A percentile compares a stretch with the other conserved stretches of the same genome.
Conservation (phyloP, 768 basidiomycete species). For the Lentinula detonsa region DNA sequence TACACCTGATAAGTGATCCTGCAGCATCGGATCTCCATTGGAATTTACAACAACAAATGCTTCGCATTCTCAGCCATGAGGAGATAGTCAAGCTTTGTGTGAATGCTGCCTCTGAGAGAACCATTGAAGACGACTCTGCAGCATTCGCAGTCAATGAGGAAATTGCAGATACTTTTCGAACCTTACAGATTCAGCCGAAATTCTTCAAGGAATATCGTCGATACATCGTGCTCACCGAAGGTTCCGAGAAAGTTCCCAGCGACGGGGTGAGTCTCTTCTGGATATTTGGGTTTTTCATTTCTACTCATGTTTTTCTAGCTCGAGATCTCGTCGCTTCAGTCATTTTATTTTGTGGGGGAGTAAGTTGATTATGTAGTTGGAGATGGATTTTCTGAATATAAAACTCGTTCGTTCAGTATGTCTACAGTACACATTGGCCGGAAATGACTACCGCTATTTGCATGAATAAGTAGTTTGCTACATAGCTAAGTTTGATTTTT, state of each 20-base stretch:
- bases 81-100: conserved; percentile 40
- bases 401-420: too few relatives aligned
- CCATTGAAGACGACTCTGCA: conserved; percentile 26
- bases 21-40: not conserved
- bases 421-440: too few relatives aligned
- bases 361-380: conserved; percentile 4
- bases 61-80: conserved; percentile 22
- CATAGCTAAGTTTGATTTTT: too few relatives aligned
- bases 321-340: not conserved
- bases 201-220: conserved; percentile 60
- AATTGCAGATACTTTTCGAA: conserved; percentile 39
- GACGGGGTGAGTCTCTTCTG: conserved; percentile 41
- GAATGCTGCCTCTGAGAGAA: conserved; percentile 27
- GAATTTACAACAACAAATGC: not conserved
- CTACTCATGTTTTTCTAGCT: not conserved
- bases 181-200: conserved; percentile 57
- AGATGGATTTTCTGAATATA: not conserved
- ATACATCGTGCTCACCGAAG: conserved; percentile 51
- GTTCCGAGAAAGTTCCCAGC: conserved; percentile 20
- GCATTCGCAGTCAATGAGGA: conserved; percentile 16
- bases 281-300: not conserved
- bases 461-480: too few relatives aligned
- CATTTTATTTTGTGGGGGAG: not conserved
- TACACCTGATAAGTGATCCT: not conserved
- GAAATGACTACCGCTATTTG: not conserved